A percentile compares a stretch with the other conserved stretches of the same genome.
Conservation (phyloP, 1,139 yeast species). For the Debaryomyces subglobosus region DNA sequence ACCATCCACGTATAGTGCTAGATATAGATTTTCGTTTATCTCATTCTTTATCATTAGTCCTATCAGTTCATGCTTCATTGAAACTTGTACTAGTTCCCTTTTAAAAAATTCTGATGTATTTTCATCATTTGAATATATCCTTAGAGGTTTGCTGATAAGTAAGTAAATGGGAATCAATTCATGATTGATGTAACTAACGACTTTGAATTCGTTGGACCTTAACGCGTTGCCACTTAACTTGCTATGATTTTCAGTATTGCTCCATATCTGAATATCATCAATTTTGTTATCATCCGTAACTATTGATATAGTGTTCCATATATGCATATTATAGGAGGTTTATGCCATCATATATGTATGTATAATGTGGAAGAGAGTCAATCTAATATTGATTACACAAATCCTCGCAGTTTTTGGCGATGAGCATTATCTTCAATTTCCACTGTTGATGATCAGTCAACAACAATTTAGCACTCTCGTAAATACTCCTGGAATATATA, state of each 20-base stretch:
- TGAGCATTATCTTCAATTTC: conserved; percentile 6
- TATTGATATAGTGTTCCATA: conserved; percentile 14
- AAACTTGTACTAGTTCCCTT: conserved; percentile 19
- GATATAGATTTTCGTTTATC: conserved; percentile 16
- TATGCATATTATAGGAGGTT: conserved; percentile 14
- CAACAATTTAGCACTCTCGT: neutral
- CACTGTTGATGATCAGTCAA: conserved; percentile 3
- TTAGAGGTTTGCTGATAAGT: conserved; percentile 25
- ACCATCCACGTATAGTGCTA: conserved; percentile 24
- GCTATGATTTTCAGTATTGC: conserved; percentile 13
- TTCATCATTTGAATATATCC: conserved; percentile 29
- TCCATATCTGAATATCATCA: conserved; percentile 34
- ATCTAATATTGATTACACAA: conserved; percentile 3
- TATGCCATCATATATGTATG: conserved; percentile 1
- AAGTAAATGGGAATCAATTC: conserved; percentile 34
- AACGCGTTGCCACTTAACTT: conserved; percentile 1
- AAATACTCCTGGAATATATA: neutral
- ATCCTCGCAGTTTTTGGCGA: conserved; percentile 4
- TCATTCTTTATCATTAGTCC: conserved; percentile 22
- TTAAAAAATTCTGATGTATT: conserved; percentile 31
- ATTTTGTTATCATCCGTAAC: conserved; percentile 1
- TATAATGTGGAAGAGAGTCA: neutral
- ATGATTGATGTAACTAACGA: conserved; percentile 22
- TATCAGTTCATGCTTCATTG: conserved; percentile 12
- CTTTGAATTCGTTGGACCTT: neutral